Percentiles rank a stretch among this genome's conserved stretches.
Evolutionary conservation across 2,329 filamentous ascomycete species (phyloP).

Genomic region (Alternaria ventricosa): DNA sequence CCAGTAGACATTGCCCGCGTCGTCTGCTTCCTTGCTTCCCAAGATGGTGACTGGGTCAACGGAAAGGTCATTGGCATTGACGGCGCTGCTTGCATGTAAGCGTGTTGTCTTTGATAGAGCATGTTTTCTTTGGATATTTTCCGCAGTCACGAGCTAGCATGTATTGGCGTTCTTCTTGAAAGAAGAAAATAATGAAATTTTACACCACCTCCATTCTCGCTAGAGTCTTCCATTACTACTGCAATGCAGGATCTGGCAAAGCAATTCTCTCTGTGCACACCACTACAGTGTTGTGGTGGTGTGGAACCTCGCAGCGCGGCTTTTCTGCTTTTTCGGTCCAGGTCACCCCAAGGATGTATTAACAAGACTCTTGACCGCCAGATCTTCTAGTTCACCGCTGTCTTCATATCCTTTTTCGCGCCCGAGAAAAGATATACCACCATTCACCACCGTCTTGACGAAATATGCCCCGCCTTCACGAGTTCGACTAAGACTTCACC

Average conservation of each 20-base stretch:
- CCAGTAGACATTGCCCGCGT: slow-evolving; percentile 72
- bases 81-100: slow-evolving; percentile 53
- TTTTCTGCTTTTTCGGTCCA: not conserved
- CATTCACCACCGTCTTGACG: not conserved
- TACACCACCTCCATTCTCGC: not conserved
- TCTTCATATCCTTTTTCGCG: not conserved
- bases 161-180: slow-evolving; percentile 10
- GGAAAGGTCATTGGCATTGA: slow-evolving; percentile 61
- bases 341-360: not conserved
- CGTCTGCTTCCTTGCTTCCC: slow-evolving; percentile 65
- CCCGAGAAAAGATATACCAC: not conserved
- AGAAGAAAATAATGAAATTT: slow-evolving; percentile 9
- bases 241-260: not conserved
- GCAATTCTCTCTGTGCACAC: not conserved
- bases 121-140: slow-evolving; percentile 2
- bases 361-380: not conserved
- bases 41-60: slow-evolving; percentile 65
- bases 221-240: not conserved
- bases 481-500: not conserved
- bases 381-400: not conserved
- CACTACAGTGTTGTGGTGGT: not conserved
- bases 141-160: slow-evolving; percentile 10
- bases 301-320: not conserved
- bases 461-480: not conserved
- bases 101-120: not conserved